Evolutionary conservation across 2,329 filamentous ascomycete genomes (phyloP).

Genomic region (Aspergillus sp.): DNA sequence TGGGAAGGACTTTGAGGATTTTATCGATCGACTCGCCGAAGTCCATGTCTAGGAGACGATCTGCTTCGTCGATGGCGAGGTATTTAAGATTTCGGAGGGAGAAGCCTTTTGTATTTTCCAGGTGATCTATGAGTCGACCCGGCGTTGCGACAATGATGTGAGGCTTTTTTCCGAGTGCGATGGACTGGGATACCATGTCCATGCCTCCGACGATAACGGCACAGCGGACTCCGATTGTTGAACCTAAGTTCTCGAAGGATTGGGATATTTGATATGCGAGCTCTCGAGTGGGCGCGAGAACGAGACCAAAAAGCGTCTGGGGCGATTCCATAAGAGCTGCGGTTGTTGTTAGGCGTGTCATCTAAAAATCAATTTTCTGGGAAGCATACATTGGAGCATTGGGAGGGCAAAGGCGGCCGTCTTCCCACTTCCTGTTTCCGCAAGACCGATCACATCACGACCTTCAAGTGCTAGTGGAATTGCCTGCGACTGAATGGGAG

Average conservation of each 20-base stretch:
- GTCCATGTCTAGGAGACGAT: slow-evolving; percentile 87
- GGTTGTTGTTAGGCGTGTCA: not conserved
- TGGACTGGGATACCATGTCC: slow-evolving; percentile 90
- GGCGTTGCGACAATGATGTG: slow-evolving; percentile 93
- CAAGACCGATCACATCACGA: slow-evolving; percentile 87
- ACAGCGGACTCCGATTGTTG: slow-evolving; percentile 81
- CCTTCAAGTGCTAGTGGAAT: slow-evolving; percentile 79
- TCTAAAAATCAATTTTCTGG: not conserved
- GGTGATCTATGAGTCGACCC: slow-evolving; percentile 82
- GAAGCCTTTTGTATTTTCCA: slow-evolving; percentile 97
- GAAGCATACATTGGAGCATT: slow-evolving; percentile 66
- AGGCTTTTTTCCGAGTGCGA: slow-evolving; percentile 91
- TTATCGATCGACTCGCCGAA: slow-evolving; percentile 92
- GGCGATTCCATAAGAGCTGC: slow-evolving; percentile 79
- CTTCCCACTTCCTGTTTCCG: slow-evolving; percentile 94
- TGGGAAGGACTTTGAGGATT: slow-evolving; percentile 82
- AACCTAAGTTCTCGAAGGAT: slow-evolving; percentile 82
- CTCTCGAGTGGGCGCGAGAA: slow-evolving; percentile 91
- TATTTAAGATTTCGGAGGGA: slow-evolving; percentile 79
- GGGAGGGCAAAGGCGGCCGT: slow-evolving; percentile 93
- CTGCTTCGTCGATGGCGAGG: slow-evolving; percentile 92
- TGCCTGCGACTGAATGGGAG: slow-evolving; percentile 81
- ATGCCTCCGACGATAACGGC: slow-evolving; percentile 88
- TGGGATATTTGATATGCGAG: slow-evolving; percentile 88
- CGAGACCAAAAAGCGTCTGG: slow-evolving; percentile 79